These are phyloP conservation scores for Chrysoporthe austroafricana DNA, from an alignment of 2,329 filamentous ascomycete species.

Conservation along the genomic window DNA sequence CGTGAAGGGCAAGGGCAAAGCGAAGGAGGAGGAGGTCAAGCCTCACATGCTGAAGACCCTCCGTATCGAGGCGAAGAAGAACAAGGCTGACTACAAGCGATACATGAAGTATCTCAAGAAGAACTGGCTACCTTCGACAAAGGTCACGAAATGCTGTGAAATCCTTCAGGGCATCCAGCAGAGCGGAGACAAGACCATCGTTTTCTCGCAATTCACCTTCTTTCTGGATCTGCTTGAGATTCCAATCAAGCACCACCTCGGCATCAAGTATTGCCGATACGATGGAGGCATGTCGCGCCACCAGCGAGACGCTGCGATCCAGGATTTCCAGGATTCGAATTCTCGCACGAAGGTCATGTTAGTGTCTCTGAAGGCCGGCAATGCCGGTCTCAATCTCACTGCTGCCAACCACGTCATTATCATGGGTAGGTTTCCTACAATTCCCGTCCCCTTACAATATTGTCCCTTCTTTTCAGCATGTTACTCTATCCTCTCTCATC, in stretches of 20 bases:
- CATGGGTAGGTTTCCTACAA: conserved; percentile 46
- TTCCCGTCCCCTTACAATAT: neutral
- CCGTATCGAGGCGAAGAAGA: conserved; percentile 68
- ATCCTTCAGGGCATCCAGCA: conserved; percentile 56
- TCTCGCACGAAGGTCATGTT: conserved; percentile 70
- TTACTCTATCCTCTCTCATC: too few relatives aligned
- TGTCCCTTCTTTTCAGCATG: neutral
- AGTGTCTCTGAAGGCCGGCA: conserved; percentile 79
- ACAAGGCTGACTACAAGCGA: conserved; percentile 64
- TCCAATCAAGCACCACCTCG: conserved; percentile 59
- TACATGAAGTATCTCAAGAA: conserved; percentile 73
- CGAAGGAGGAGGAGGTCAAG: conserved; percentile 46
- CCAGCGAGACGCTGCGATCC: conserved; percentile 68
- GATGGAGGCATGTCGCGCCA: conserved; percentile 74
- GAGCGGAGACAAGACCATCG: conserved; percentile 73
- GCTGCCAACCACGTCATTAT: conserved; percentile 85
- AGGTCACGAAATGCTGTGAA: conserved; percentile 71
- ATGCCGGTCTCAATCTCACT: conserved; percentile 84
- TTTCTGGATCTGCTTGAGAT: conserved; percentile 79
- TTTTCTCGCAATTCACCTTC: conserved; percentile 83
- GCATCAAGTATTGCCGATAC: conserved; percentile 68
- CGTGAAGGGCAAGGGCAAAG: conserved; percentile 48
- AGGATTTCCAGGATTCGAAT: conserved; percentile 63
- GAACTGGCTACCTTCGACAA: conserved; percentile 75
- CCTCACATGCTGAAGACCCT: conserved; percentile 47